Evolutionary conservation across 73 alveolate species (phyloP).

Genomic region (Blepharisma stoltei): DNA sequence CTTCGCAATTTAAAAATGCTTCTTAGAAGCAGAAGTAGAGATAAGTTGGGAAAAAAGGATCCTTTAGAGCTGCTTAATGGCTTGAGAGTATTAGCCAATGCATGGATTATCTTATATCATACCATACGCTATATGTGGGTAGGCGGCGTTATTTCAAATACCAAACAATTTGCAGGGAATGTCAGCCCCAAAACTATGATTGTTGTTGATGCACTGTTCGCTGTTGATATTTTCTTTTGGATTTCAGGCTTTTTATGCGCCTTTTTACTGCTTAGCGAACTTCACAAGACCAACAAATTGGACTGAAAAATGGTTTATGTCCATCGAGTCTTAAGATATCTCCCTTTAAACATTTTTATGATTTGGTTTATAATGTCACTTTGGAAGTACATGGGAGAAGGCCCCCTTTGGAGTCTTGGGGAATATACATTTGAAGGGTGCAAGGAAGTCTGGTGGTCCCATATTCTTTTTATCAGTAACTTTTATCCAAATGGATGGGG

Average conservation of each 20-base stretch:
- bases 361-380: conserved; percentile 17
- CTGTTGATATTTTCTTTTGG: conserved; percentile 42
- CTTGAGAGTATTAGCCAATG: conserved; percentile 38
- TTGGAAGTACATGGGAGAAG: conserved; percentile 21
- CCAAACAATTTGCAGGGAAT: too few relatives aligned
- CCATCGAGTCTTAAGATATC: conserved; percentile 44
- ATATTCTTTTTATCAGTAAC: conserved; percentile 50
- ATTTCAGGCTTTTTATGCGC: conserved; percentile 34
- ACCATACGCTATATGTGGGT: neutral
- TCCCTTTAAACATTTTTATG: conserved; percentile 19
- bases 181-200: too few relatives aligned
- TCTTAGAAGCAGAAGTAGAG: conserved; percentile 24
- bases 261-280: conserved; percentile 15
- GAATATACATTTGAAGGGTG: conserved; percentile 25
- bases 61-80: conserved; percentile 36
- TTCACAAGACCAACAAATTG: conserved; percentile 17
- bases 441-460: conserved; percentile 54
- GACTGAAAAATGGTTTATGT: conserved; percentile 8
- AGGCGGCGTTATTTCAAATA: too few relatives aligned
- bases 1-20: conserved; percentile 29
- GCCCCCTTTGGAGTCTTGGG: conserved; percentile 37
- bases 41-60: conserved; percentile 10
- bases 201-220: conserved; percentile 36
- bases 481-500: conserved; percentile 45
- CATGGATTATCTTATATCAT: conserved; percentile 46